phyloP scores from a whole-genome alignment of 164 flowering plant genomes.

The Aristolochia fimbriata region DNA sequence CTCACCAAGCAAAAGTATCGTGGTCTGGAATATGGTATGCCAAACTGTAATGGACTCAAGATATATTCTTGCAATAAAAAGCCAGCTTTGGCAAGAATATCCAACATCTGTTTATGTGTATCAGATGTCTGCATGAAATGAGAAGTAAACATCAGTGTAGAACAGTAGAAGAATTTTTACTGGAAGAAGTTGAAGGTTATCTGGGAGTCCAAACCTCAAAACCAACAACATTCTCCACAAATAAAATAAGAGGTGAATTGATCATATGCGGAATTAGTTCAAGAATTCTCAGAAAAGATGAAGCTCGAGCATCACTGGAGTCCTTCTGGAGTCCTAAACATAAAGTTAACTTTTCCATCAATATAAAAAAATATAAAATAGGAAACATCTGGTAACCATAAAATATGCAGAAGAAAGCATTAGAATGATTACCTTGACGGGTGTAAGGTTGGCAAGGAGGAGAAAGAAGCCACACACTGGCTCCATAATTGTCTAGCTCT shows the following conservation, averaged over 20 bases:
- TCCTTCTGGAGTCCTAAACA: slow-evolving; percentile 79
- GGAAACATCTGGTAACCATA: no score
- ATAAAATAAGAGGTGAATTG: slow-evolving; percentile 61
- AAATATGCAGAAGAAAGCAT: no score
- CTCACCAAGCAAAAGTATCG: slow-evolving; percentile 92
- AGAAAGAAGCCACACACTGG: slow-evolving; percentile 88
- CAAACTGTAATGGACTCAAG: slow-evolving; percentile 85
- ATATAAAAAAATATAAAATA: background rate
- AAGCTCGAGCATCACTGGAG: slow-evolving; percentile 88
- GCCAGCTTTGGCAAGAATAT: slow-evolving; percentile 40
- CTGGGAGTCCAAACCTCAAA: slow-evolving; percentile 53
- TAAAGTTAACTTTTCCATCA: background rate
- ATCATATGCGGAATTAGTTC: slow-evolving; percentile 48
- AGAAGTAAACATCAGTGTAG: background rate
- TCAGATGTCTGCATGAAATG: slow-evolving; percentile 59
- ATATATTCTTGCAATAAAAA: slow-evolving; percentile 73
- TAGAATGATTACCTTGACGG: slow-evolving; percentile 66
- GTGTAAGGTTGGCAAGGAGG: slow-evolving; percentile 99
- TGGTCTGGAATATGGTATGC: slow-evolving; percentile 95
- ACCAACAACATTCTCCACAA: slow-evolving; percentile 98
- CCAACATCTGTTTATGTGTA: slow-evolving; percentile 68
- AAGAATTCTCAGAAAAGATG: slow-evolving; percentile 78
- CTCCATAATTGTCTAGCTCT: slow-evolving; percentile 67
- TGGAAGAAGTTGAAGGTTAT: background rate
- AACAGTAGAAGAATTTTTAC: no score